Base-by-base conservation (phyloP, 768 basidiomycete species). In the Exsudoporus frostii region DNA sequence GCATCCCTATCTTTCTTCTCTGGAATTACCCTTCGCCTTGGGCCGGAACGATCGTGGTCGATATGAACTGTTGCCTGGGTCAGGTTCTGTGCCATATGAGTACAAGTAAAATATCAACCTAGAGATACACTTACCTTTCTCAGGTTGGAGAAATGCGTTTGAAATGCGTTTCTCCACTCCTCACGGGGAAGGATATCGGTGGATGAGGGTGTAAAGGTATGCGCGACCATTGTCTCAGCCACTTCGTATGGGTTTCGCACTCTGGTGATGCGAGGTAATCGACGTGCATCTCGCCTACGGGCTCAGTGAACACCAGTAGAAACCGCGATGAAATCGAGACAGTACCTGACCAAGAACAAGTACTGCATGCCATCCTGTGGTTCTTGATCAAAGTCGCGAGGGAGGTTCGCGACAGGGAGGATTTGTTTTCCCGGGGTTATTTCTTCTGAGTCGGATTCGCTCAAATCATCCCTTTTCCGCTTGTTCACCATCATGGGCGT, bases 341-440 rank as follows among this genome's bases (percentile, higher is more conserved):
- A 74, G 47, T 65, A 90, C 90, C 90, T 80, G 39, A 92, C 90
- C 46, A 82, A 82, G 69, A 92, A 91, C 39, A 92, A 75, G 66
- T 92, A 92, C 61, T 92, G 79, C 77, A 87, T 59, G 3, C 90
- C 90, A 69, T 92, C 85, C 61, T 70, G 67, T 0, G 90, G 89
- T 45, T 77, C 78, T 24, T 74, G 80, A 57, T 81, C 71, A 64
- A 86, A 92, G 63, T 86, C 76, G 19, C 72, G 65, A n/a, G 89
- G 87, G 45, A 92, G 77, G 61, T 84, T 78, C 19, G 90, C 90
- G n/a, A 92, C 87, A 17, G 90, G 90, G 4, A 92, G 76, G 24
- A 81, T 86, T 69, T 90, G 89, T 57, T 73, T 81, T 39, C 88
- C 88, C 46, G 81, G 77, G 8, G 76, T 67, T 15, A 79, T 74